Base-by-base conservation (phyloP, 805 yeast species). In the Huiozyma sinensis region DNA sequence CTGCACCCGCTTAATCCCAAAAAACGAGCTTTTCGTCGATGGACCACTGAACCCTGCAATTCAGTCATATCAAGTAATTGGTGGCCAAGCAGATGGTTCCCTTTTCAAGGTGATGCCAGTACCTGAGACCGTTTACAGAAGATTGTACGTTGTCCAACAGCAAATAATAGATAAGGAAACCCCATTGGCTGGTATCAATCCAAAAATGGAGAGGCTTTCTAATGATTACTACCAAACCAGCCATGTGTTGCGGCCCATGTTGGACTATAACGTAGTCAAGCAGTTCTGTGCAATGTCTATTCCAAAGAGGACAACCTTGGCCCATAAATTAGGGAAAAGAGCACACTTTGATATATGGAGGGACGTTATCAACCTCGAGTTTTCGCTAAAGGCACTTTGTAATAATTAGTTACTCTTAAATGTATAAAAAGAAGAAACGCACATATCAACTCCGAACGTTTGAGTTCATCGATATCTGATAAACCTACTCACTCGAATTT, bases 71-170 rank as follows among this genome's bases (percentile, higher is more conserved):
- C 86, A 79, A 53, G 69, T 77, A 6, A 61, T 90, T 41, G 95
- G 90, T 3, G 78, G 81, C 1, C 79, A 82, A 11, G 66, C 71
- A 1, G 95, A 89, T 54, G 98, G 98, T 0, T 79, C 89, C 0
- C 61, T 92, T 33, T 79, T 77, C 54, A 73, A 76, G 41, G 76
- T 92, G 6, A 68, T 76, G 17, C 97, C 97, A 0, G 66, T 88
- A 9, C 67, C 73, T 36, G 97, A 92, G 57, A 65, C 76, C 3
- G 71, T 77, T 9, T 92, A 87, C 63, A 73, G 96, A 61, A 70
- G 94, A 46, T 69, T 92, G 57, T 85, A 83, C 56, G 80, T 87
- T 33, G 67, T 90, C 17, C 97, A 89, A 58, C 95, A 88, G 61
- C 96, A 88, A 54, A 65, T 92, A 41, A 73, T 74, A 33, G 96